phyloP scores from a whole-genome alignment of 345 rosid genomes.

The Melaleuca alternifolia region DNA sequence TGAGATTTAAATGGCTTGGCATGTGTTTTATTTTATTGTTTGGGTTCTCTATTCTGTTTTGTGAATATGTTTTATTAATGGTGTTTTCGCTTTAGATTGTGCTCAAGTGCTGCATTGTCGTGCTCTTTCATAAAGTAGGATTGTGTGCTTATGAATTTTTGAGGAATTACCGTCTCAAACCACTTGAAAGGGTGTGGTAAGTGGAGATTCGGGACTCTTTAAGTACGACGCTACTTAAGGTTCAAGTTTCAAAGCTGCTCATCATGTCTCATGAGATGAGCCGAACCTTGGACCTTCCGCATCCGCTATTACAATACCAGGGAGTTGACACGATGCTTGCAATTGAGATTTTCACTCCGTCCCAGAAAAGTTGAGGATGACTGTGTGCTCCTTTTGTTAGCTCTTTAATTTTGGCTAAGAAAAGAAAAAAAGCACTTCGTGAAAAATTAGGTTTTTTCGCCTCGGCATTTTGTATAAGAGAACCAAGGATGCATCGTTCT shows the following conservation, averaged over 20 bases:
- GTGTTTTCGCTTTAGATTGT: background rate
- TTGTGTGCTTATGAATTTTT: background rate
- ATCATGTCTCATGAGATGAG: background rate
- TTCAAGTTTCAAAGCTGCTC: background rate
- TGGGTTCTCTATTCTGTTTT: background rate
- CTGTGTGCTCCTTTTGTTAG: background rate
- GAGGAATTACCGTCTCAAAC: background rate
- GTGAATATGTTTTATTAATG: background rate
- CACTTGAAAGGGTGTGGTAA: background rate
- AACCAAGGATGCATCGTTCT: background rate
- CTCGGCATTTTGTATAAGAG: background rate
- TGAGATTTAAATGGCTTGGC: background rate
- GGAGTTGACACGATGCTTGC: background rate
- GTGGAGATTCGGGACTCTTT: background rate
- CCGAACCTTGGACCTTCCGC: background rate
- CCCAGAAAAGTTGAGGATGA: background rate
- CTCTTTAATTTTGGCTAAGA: rapidly evolving
- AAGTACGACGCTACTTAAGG: background rate
- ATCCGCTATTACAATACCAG: background rate
- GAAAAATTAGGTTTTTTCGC: background rate
- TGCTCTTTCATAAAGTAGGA: background rate
- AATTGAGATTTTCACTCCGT: background rate
- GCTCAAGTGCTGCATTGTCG: background rate
- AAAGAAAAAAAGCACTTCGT: background rate
- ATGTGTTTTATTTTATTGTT: background rate